Evolutionary conservation across 495 filamentous ascomycete genomes (phyloP), one percentile per base, ranked within the genome.

Genomic region (Penicillium turbatum): DNA sequence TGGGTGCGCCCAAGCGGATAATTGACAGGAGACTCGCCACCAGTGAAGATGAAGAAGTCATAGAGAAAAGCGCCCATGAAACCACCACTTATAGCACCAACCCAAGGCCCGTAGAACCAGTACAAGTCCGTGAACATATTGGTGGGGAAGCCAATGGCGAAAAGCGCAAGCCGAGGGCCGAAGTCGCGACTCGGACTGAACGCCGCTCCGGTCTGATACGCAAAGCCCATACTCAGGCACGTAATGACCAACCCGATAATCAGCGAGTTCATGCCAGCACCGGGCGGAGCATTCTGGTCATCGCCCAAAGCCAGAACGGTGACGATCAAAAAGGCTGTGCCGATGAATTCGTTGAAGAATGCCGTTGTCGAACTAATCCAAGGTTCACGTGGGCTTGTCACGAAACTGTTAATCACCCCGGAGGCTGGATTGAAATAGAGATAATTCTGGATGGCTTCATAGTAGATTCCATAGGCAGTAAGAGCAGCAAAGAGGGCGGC

Each of bases 81-180:
- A 0, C 68, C 71, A 2, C 80, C 80, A 13, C 61, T 56, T 9
- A 79, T 29, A 2, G 76, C 69, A 6, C 72, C 76, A 1, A 67
- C 72, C 71, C 73, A 79, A 3, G 76, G 76, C 5, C 78, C 74
- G 57, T 77, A 80, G 44, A 80, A 68, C 78, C 76, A 80, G 60
- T 78, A 81, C 6, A 66, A 62, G 19, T 72, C 67, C 9, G 65
- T 68, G 31, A 77, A 75, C 27, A 79, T 51, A 12, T 65, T 55
- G 2, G 53, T 57, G 6, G 66, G 64, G 55, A 77, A 83, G 0
- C 79, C 79, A 11, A 71, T 16, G 0, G 71, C 72, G 0, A 75
- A 59, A 17, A 74, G 60, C 10, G 70, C 70, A 3, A 75, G 61
- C 24, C 79, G 72, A 0, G 77, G 76, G 9, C 76, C 75, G 56